Evolutionary conservation across 176 grass and related monocot species (phyloP).

Genomic region (Chloris gayana): DNA sequence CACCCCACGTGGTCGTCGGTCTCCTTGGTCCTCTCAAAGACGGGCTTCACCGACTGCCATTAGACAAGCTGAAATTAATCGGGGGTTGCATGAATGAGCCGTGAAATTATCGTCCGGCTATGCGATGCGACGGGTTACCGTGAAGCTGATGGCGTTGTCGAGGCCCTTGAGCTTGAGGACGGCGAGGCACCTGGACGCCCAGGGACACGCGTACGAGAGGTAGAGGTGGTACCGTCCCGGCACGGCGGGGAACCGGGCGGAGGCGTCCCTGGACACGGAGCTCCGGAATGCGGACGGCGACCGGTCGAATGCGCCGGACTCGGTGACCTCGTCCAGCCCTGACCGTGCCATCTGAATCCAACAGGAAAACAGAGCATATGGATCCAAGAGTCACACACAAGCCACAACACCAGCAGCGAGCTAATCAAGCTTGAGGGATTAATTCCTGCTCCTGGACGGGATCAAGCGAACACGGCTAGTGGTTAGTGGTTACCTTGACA

Average conservation of each 20-base stretch:
- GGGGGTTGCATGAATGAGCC: background rate
- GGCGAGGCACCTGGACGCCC: constrained; percentile 88
- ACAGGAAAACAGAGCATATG: constrained; percentile 20
- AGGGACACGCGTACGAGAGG: constrained; percentile 94
- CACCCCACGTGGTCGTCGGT: constrained; percentile 81
- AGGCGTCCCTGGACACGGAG: constrained; percentile 68
- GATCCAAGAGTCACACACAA: background rate
- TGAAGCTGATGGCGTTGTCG: constrained; percentile 66
- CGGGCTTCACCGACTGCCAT: constrained; percentile 69
- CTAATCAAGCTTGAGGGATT: no score
- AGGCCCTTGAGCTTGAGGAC: constrained; percentile 93
- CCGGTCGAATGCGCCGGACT: constrained; percentile 71
- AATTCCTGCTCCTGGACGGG: no score
- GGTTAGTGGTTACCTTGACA: background rate
- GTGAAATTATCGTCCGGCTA: no score
- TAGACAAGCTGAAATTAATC: background rate
- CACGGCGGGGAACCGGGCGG: constrained; percentile 68
- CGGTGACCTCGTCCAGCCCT: constrained; percentile 77
- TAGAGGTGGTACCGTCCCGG: constrained; percentile 88
- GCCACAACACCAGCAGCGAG: background rate
- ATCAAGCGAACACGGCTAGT: background rate
- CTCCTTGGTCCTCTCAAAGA: constrained; percentile 84
- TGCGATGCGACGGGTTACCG: constrained; percentile 42
- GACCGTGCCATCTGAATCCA: constrained; percentile 72
- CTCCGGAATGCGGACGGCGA: constrained; percentile 80